These are phyloP conservation scores for Plantago elongata DNA, from an alignment of 257 asterid species.

Conservation along the genomic window DNA sequence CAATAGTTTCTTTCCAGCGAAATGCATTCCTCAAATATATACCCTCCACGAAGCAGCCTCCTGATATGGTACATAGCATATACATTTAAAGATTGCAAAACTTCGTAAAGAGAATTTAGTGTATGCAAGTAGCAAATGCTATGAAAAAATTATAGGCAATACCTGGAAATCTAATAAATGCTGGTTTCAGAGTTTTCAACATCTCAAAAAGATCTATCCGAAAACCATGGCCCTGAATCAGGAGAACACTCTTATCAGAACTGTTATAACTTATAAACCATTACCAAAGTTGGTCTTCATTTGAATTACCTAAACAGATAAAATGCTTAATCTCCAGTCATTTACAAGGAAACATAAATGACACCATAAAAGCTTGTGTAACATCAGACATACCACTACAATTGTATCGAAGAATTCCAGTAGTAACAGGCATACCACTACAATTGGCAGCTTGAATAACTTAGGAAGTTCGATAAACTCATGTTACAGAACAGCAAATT, in stretches of 20 bases:
- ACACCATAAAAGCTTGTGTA: no score
- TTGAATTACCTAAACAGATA: neutral
- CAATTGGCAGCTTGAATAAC: no score
- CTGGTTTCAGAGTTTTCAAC: conserved; percentile 70
- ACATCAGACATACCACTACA: no score
- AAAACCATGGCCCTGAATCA: conserved; percentile 85
- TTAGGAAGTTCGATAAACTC: no score
- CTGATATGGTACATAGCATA: conserved; percentile 30
- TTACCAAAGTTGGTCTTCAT: neutral
- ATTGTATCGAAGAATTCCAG: no score
- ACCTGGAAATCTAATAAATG: conserved; percentile 94
- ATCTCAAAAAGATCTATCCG: conserved; percentile 80
- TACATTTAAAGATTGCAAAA: neutral
- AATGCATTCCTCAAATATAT: conserved; percentile 85
- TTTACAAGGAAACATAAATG: no score
- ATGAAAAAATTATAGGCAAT: neutral
- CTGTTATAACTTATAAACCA: conserved; percentile 1
- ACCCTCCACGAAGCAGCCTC: conserved; percentile 98
- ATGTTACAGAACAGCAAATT: no score
- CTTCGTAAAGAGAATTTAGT: neutral
- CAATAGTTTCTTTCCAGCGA: conserved; percentile 96
- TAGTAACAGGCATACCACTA: neutral
- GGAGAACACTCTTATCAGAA: conserved; percentile 16
- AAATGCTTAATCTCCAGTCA: no score
- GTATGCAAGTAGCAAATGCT: no score